Base-by-base conservation (phyloP, 2,329 filamentous ascomycete genomes). In the Ophiostoma pallidulum region DNA sequence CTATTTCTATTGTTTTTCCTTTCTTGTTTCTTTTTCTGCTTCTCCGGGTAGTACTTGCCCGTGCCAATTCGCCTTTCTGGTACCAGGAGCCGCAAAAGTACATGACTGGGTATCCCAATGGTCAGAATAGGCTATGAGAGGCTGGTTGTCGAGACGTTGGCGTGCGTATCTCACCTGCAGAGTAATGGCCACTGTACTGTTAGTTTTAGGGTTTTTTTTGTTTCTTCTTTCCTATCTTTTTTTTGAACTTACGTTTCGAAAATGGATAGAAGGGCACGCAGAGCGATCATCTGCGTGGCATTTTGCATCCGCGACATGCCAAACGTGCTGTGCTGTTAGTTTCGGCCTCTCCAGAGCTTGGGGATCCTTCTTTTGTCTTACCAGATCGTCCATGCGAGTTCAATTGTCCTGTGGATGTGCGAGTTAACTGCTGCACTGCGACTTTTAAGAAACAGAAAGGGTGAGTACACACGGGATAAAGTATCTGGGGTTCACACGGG, bases 251-350 rank as follows among this genome's bases (percentile, higher is more conserved):
- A 53, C 51, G 51, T 36, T 35, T 53, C 51, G 38, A 41, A 53
- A 8, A 53, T 16, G 10, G 19, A 36, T 4, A 53, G 6, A 2
- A 53, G 28, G 2, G 40, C n/a, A 8, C 49, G 49, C 16, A 53
- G 28, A 22, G 32, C 49, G 35, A 50, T 50, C 51, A 53, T 53
- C 41, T 53, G 51, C 16, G 36, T 47, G 8, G 49, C 7, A 6
- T 18, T 53, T 14, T 47, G 49, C 51, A 53, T 53, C 4, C 9
- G 22, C 4, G 37, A 29, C n/a, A 50, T 47, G 4, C 45, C 31
- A 35, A 53, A 53, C 3, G 51, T 53, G 44, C 46, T 51, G 26
- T n/a, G n/a, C n/a, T n/a, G n/a, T n/a, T n/a, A n/a, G n/a, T n/a
- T n/a, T n/a, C n/a, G n/a, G n/a, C n/a, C n/a, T n/a, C n/a, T n/a